These are phyloP conservation scores for Phlebiopsis gigantea DNA, from an alignment of 768 basidiomycete genomes.

Conservation along the genomic window DNA sequence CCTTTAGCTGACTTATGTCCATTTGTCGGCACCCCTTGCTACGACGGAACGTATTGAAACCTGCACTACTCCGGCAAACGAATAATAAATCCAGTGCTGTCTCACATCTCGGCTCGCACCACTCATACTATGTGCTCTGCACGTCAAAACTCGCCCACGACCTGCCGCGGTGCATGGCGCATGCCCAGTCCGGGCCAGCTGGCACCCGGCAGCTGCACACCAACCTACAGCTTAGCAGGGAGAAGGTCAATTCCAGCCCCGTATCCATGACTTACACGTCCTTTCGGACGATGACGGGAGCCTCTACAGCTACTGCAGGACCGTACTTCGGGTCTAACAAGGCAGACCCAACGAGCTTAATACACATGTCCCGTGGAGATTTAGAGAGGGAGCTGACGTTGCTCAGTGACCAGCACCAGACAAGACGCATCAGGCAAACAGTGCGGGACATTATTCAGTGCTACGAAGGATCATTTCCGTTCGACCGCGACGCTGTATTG, in stretches of 20 bases:
- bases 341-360: neutral
- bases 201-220: neutral
- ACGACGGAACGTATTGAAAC: conserved; percentile 36
- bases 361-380: neutral
- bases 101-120: neutral
- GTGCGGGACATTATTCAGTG: neutral
- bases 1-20: conserved; percentile 69
- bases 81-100: neutral
- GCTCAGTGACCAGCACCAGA: neutral
- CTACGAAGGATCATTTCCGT: neutral
- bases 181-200: neutral
- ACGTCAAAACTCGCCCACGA: neutral
- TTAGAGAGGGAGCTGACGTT: neutral
- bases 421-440: neutral
- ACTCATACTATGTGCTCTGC: neutral
- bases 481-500: neutral
- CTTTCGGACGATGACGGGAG: neutral
- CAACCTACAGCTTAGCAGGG: neutral
- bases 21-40: conserved; percentile 59
- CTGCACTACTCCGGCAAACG: neutral
- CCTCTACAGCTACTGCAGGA: neutral
- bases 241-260: neutral
- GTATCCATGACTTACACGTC: conserved; percentile 3
- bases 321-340: neutral
- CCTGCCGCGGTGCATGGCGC: neutral